phyloP scores from a whole-genome alignment of 208 protist species.

The Trypanosoma lewisi region DNA sequence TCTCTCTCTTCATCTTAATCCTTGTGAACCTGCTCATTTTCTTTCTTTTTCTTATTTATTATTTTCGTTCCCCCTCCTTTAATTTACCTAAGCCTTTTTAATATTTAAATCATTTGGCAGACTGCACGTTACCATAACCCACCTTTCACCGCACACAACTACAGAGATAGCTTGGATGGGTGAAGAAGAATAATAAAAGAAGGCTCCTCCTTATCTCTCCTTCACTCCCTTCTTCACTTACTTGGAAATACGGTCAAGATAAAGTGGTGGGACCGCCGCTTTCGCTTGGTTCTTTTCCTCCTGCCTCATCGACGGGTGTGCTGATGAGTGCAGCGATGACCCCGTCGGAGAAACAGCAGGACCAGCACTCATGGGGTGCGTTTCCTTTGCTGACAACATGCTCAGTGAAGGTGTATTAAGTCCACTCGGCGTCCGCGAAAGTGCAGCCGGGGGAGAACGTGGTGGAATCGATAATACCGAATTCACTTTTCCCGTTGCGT shows the following conservation, averaged over 20 bases:
- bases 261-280: background rate
- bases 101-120: slow-evolving; percentile 10
- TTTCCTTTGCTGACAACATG: background rate
- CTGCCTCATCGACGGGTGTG: background rate
- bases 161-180: no score
- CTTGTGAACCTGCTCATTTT: background rate
- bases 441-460: background rate
- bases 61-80: background rate
- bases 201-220: no score
- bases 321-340: background rate
- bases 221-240: background rate
- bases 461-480: background rate
- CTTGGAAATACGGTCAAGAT: background rate
- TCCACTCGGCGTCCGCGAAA: background rate
- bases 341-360: background rate
- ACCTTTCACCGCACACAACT: no score
- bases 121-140: background rate
- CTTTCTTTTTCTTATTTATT: slow-evolving; percentile 11
- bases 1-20: slow-evolving; percentile 2
- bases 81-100: background rate
- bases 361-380: background rate
- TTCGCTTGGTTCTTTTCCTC: background rate
- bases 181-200: no score
- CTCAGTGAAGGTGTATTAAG: background rate
- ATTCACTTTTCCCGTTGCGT: background rate